Evolutionary conservation across 257 asterid species (phyloP), one percentile per base, ranked within the genome.

Genomic region (Fraxinus pennsylvanica): DNA sequence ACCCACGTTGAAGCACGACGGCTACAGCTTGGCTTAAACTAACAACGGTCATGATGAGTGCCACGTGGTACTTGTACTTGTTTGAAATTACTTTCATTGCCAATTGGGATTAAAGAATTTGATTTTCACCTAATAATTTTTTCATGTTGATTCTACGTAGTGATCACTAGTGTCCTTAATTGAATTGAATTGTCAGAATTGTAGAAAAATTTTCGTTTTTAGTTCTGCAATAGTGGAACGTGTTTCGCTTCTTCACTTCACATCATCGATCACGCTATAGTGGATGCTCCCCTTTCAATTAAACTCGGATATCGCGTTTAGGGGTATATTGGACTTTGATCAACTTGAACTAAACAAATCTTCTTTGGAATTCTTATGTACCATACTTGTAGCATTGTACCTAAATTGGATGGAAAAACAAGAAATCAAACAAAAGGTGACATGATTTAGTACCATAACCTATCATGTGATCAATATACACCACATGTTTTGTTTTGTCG

Each of bases 1-100:
- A 87, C 88, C 92, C 98, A 94, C 96, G 97, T 94, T 94, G 84
- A 75, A 73, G 90, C 97, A 94, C 98, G 96, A 94, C 79, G 88
- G 75, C 83, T 89, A 94, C 98, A 94, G 97, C 97, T 94, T 86
- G 90, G 86, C 85, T 79, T 57, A 4, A 76, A 74, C 76, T 13
- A 82, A n/a, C 6, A 45, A 87, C 84, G 83, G 85, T 76, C 82
- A 71, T 14, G 83, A 86, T 90, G 76, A 59, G 63, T 35, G 43
- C 84, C 91, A 85, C 90, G 87, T 86, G 87, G 86, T 81, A 33
- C 66, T 79, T 36, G 7, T 9, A 2, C n/a, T 25, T 38, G 36
- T 50, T 77, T 77, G 29, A 39, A 73, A 50, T 4, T 35, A 57
- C 39, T 13, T 52, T 77, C 35, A 41, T 73, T 32, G 10, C 25